Percentiles rank a stretch among this genome's conserved stretches.
Evolutionary conservation across 2,329 filamentous ascomycete genomes (phyloP).

Genomic region (Parafenestella ontariensis): DNA sequence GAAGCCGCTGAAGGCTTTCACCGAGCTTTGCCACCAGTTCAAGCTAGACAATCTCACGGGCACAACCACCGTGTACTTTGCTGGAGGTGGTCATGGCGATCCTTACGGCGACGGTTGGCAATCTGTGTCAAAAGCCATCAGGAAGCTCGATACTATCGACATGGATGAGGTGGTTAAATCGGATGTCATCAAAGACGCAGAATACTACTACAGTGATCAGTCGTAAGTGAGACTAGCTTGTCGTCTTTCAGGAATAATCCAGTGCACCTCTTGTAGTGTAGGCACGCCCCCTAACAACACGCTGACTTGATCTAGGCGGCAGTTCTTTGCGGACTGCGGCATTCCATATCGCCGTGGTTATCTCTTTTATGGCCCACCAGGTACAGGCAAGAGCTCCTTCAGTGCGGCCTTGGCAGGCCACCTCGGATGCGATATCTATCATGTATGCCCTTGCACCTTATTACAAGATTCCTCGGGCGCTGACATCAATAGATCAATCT

Average conservation of each 20-base stretch:
- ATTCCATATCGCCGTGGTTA: constrained; percentile 48
- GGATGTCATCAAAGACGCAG: constrained; percentile 44
- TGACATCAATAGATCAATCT: constrained; percentile 38
- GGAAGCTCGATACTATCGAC: constrained; percentile 41
- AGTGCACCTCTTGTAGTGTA: neutral
- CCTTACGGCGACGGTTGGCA: constrained; percentile 26
- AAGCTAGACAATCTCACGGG: constrained; percentile 28
- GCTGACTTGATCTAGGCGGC: constrained; percentile 4
- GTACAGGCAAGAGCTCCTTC: constrained; percentile 52
- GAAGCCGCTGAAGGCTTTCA: constrained; percentile 30
- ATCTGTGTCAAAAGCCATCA: constrained; percentile 31
- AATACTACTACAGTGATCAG: constrained; percentile 47
- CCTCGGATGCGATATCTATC: constrained; percentile 49
- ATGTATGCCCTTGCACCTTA: neutral
- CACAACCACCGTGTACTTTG: constrained; percentile 37
- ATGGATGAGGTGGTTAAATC: constrained; percentile 37
- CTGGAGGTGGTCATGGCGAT: constrained; percentile 13
- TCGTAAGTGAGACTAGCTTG: constrained; percentile 25
- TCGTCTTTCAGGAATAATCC: no score
- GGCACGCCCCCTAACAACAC: neutral
- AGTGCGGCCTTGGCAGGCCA: constrained; percentile 47
- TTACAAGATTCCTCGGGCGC: neutral
- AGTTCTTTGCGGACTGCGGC: constrained; percentile 46
- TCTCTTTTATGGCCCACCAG: constrained; percentile 50
- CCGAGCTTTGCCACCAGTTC: constrained; percentile 30